A percentile compares a stretch with the other conserved stretches of the same genome.
These are phyloP conservation scores for Amauroascus niger DNA, from an alignment of 2,329 filamentous ascomycete genomes.

Conservation along the genomic window DNA sequence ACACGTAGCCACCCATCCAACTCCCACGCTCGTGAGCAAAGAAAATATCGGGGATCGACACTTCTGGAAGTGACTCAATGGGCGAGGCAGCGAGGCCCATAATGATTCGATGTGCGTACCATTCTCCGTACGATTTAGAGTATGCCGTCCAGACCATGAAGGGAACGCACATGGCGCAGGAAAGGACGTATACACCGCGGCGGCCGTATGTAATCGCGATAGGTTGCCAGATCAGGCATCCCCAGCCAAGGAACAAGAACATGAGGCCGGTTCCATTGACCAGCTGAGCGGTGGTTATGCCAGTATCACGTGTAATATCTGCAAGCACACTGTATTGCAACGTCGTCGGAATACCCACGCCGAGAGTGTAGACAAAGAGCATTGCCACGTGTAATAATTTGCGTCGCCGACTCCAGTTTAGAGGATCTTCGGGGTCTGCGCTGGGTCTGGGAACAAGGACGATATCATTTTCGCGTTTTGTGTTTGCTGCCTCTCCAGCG, in stretches of 20 bases:
- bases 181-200: constrained; percentile 40
- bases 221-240: constrained; percentile 45
- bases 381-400: constrained; percentile 26
- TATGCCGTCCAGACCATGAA: constrained; percentile 39
- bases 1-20: constrained; percentile 38
- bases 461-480: constrained; percentile 11
- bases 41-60: constrained; percentile 38
- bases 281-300: constrained; percentile 37
- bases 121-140: constrained; percentile 38
- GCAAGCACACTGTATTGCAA: constrained; percentile 44
- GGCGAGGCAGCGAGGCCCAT: constrained; percentile 42
- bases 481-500: constrained; percentile 1
- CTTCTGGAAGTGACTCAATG: constrained; percentile 42
- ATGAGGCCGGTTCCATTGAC: constrained; percentile 45
- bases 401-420: constrained; percentile 31
- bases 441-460: constrained; percentile 22
- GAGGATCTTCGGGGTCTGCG: constrained; percentile 32
- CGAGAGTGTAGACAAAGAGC: constrained; percentile 38
- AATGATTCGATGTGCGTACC: constrained; percentile 40
- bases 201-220: constrained; percentile 46
- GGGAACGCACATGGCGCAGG: constrained; percentile 33
- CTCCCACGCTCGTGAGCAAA: constrained; percentile 39
- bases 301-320: constrained; percentile 41
- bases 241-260: constrained; percentile 46
- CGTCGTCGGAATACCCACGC: constrained; percentile 42